These are phyloP conservation scores for Fusarium devonianum DNA, from an alignment of 2,329 filamentous ascomycete genomes.

Conservation along the genomic window DNA sequence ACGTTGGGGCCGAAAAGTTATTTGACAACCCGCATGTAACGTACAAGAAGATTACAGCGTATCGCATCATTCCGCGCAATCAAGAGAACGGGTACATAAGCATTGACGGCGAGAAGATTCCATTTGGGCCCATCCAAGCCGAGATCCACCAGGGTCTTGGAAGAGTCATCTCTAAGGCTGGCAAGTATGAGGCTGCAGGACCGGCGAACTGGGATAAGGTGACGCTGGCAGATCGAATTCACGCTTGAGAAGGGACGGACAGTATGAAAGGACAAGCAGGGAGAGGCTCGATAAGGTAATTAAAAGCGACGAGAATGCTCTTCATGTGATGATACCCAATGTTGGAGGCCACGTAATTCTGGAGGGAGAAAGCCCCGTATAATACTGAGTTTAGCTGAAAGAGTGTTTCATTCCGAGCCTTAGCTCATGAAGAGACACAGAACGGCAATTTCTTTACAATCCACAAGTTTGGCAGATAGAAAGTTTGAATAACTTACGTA, in stretches of 20 bases:
- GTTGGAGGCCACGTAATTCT: conserved; percentile 16
- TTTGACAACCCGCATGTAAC: conserved; percentile 81
- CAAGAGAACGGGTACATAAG: conserved; percentile 83
- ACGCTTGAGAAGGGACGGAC: conserved; percentile 26
- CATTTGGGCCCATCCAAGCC: conserved; percentile 89
- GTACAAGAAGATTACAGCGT: conserved; percentile 87
- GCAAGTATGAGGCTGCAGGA: conserved; percentile 72
- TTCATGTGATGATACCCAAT: conserved; percentile 39
- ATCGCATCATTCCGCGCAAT: conserved; percentile 79
- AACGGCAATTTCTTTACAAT: too few species aligned
- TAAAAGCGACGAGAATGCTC: conserved; percentile 7
- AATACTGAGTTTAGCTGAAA: neutral
- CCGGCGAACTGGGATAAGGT: conserved; percentile 59
- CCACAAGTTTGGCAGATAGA: too few species aligned
- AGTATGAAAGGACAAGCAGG: neutral
- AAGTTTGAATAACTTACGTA: too few species aligned
- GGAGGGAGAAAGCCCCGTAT: conserved; percentile 2
- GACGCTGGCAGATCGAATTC: conserved; percentile 42
- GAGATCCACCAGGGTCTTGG: conserved; percentile 86
- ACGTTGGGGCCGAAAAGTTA: conserved; percentile 75
- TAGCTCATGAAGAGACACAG: neutral
- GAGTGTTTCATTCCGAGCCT: neutral
- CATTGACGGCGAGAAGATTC: conserved; percentile 88
- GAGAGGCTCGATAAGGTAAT: neutral
- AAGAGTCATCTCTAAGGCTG: conserved; percentile 81